Percentiles rank a stretch among this genome's conserved stretches.
These are phyloP conservation scores for Antrodiella citrinella DNA, from an alignment of 768 basidiomycete species.

Conservation along the genomic window DNA sequence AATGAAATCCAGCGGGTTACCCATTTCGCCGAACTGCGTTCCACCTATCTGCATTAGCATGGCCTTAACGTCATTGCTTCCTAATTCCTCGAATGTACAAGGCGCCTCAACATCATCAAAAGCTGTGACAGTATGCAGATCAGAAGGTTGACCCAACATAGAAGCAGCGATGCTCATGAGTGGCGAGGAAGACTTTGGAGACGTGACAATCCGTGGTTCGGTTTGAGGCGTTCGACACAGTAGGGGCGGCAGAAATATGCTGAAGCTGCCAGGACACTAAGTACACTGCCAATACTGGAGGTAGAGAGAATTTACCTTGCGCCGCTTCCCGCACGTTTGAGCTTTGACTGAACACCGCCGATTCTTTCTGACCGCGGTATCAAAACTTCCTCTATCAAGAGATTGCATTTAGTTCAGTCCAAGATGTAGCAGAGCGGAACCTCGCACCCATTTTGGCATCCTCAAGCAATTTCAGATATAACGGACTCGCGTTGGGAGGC, in stretches of 20 bases:
- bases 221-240: conserved; percentile 6
- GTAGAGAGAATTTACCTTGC: conserved; percentile 5
- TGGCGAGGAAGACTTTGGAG: conserved; percentile 21
- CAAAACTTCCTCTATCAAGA: conserved; percentile 45
- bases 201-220: conserved; percentile 10
- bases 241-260: conserved; percentile 30
- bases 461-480: conserved; percentile 24
- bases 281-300: background rate
- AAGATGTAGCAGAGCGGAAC: background rate
- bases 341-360: conserved; percentile 24
- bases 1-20: conserved; percentile 28
- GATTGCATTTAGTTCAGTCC: too few relatives aligned
- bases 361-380: conserved; percentile 46
- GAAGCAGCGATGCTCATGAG: conserved; percentile 19
- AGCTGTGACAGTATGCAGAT: too few relatives aligned
- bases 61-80: conserved; percentile 8
- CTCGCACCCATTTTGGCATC: conserved; percentile 43
- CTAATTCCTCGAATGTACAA: conserved; percentile 19
- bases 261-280: conserved; percentile 28
- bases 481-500: conserved; percentile 34
- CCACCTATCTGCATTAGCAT: background rate
- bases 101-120: background rate
- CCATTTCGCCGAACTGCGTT: background rate
- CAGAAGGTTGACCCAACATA: conserved; percentile 28
- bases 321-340: conserved; percentile 4